These are phyloP conservation scores for Phaeomoniella chlamydospora DNA, from an alignment of 2,329 filamentous ascomycete genomes.

Conservation along the genomic window DNA sequence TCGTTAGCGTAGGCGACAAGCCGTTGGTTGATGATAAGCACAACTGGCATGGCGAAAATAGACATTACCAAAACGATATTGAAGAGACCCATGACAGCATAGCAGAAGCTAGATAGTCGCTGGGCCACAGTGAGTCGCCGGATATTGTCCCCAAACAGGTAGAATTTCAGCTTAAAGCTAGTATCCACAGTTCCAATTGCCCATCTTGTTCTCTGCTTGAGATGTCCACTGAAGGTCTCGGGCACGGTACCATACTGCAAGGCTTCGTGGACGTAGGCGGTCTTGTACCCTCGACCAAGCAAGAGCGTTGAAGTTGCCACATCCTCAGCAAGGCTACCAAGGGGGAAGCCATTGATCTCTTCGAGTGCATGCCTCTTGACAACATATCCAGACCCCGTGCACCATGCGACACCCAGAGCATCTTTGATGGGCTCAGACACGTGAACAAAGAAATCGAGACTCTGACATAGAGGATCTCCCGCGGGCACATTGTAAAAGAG, in stretches of 20 bases:
- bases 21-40: conserved; percentile 40
- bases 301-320: conserved; percentile 44
- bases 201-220: conserved; percentile 19
- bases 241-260: conserved; percentile 42
- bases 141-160: conserved; percentile 38
- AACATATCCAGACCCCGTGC: conserved; percentile 49
- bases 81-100: conserved; percentile 40
- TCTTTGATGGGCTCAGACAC: conserved; percentile 33
- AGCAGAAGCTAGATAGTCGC: conserved; percentile 45
- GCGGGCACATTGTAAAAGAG: conserved; percentile 49
- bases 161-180: conserved; percentile 46
- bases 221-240: conserved; percentile 17
- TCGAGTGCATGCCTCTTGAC: conserved; percentile 45
- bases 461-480: conserved; percentile 44
- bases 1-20: conserved; percentile 41
- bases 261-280: conserved; percentile 43
- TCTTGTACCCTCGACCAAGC: conserved; percentile 47
- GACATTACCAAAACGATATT: conserved; percentile 40
- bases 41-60: conserved; percentile 44
- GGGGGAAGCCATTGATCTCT: conserved; percentile 47
- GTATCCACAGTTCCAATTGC: conserved; percentile 39
- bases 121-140: conserved; percentile 40
- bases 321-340: conserved; percentile 46
- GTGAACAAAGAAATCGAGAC: conserved; percentile 44
- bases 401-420: conserved; percentile 40